Evolutionary conservation across 129 eudicot species (phyloP), one percentile per base, ranked within the genome.

Genomic region (Flaveria ramosissima): DNA sequence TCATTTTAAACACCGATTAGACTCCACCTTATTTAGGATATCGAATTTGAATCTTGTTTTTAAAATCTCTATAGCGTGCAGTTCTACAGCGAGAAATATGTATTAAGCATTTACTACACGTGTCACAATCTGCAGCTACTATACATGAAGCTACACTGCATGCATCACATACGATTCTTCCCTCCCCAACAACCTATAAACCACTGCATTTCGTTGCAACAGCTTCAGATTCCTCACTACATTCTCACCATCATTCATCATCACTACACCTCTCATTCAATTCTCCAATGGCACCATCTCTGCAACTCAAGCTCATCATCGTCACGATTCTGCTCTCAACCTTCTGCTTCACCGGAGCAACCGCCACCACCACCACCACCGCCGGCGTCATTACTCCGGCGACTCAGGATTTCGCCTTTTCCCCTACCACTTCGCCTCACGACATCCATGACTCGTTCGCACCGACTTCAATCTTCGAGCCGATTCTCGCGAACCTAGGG

Each of bases 401-500:
- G 19, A 11, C 46, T 55, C 64, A 43, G 9, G 74, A 76, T 53
- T 42, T 75, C 27, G 72, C 88, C 11, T 7, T 71, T 59, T 74
- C 88, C 2, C 77, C 87, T 17, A 13, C 80, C 41, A 24, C 83
- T 0, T 68, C 80, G 11, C 65, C 83, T 50, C 74, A 82, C 48
- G 86, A 85, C 15, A 57, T 85, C 20, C 86, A 83, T 7, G 83
- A 78, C 21, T 78, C 84, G 14, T 74, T 79, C 47, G 50, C 81
- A 4, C 87, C 87, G 59, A 76, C 89, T 2, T 64, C 88, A 3
- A 73, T 83, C 46, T 71, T 87, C 14, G 88, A 79, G 77, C 92
- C 89, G 45, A 76, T 85, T 64, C 88, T 92, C 73, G 79, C 90
- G 10, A 73, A 76, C 15, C 89, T 92, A 73, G 96, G 96, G 59